These are phyloP conservation scores for Cystodermella granulosa DNA, from an alignment of 1,284 basidiomycete genomes.

Conservation along the genomic window DNA sequence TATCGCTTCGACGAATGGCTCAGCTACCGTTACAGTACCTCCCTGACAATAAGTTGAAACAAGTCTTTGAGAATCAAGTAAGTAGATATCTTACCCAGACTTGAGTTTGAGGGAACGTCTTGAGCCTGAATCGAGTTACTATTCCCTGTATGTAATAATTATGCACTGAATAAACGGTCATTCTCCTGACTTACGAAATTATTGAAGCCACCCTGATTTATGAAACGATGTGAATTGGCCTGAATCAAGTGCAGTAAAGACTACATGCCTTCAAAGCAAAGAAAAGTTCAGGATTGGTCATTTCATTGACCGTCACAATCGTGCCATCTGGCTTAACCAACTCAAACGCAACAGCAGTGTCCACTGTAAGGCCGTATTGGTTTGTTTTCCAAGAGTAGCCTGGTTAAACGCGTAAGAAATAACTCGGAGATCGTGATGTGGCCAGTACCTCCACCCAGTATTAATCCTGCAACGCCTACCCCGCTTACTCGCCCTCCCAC, in stretches of 20 bases:
- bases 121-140: constrained; percentile 1
- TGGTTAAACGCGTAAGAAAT: neutral
- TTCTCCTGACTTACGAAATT: constrained; percentile 1
- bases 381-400: constrained; percentile 51
- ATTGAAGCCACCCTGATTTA: constrained; percentile 1
- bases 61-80: too few relatives aligned
- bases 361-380: constrained; percentile 49
- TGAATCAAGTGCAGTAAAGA: neutral
- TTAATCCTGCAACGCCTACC: constrained; percentile 54
- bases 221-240: neutral
- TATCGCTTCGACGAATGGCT: too few relatives aligned
- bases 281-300: constrained; percentile 30
- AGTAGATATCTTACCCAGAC: constrained; percentile 1
- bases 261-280: neutral
- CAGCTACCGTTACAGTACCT: too few relatives aligned
- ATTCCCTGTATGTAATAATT: constrained; percentile 1
- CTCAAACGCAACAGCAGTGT: constrained; percentile 46
- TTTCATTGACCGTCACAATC: constrained; percentile 37
- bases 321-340: constrained; percentile 48
- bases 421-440: neutral
- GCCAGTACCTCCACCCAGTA: constrained; percentile 51
- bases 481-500: constrained; percentile 53
- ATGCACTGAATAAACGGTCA: neutral
- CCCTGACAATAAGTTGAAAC: too few relatives aligned
- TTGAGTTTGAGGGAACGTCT: neutral